Conservation (phyloP, 2,329 filamentous ascomycete species). For the Pseudogymnoascus sp. region DNA sequence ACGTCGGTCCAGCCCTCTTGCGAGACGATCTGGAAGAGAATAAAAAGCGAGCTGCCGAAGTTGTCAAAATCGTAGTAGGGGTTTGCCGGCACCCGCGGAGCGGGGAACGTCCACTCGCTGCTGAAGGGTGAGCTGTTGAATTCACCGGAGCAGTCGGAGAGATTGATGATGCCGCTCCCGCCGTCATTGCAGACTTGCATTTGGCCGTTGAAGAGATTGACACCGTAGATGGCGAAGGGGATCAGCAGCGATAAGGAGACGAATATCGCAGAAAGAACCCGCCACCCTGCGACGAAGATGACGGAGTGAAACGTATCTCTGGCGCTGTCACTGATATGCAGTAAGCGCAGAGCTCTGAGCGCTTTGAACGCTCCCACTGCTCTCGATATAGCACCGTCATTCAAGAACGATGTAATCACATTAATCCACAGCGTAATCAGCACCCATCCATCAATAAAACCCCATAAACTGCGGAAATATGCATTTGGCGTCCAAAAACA, state of each 20-base stretch:
- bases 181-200: conserved; percentile 76
- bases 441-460: conserved; percentile 88
- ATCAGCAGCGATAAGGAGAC: conserved; percentile 92
- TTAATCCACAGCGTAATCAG: conserved; percentile 94
- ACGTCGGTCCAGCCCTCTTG: conserved; percentile 97
- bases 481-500: conserved; percentile 97
- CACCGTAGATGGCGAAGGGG: conserved; percentile 90
- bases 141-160: conserved; percentile 78
- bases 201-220: conserved; percentile 86
- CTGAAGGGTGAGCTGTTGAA: conserved; percentile 70
- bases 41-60: conserved; percentile 88
- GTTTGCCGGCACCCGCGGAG: conserved; percentile 75
- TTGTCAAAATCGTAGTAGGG: conserved; percentile 89
- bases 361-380: conserved; percentile 97
- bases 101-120: conserved; percentile 68
- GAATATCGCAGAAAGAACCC: conserved; percentile 74
- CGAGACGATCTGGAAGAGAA: conserved; percentile 96
- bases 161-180: conserved; percentile 46
- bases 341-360: conserved; percentile 76
- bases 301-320: conserved; percentile 95
- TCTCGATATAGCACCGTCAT: conserved; percentile 78
- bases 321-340: conserved; percentile 95
- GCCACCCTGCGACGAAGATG: conserved; percentile 89
- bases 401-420: conserved; percentile 72
- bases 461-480: conserved; percentile 94